These are phyloP conservation scores for Rhodomyrtus tomentosa DNA, from an alignment of 345 rosid genomes.

Conservation along the genomic window DNA sequence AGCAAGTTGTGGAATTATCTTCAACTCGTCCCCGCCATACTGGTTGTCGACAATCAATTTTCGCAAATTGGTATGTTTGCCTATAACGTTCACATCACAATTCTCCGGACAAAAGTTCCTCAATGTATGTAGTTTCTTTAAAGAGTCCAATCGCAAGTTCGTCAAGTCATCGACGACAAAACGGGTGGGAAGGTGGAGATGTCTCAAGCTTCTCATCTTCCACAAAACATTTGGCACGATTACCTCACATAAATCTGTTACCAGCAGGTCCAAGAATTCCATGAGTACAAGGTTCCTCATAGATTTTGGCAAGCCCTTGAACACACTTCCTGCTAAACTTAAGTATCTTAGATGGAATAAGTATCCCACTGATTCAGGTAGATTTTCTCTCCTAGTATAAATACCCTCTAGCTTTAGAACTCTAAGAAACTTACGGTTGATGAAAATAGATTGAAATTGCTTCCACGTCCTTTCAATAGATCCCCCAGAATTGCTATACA, in stretches of 20 bases:
- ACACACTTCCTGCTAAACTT: neutral
- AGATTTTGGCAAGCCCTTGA: conserved; percentile 4
- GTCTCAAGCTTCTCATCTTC: conserved; percentile 13
- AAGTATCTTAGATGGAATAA: conserved; percentile 26
- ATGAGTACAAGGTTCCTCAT: conserved; percentile 24
- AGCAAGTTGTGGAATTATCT: conserved; percentile 2
- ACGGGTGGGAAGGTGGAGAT: conserved; percentile 9
- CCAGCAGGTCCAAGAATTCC: conserved; percentile 14
- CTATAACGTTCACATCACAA: neutral
- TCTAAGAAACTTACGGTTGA: conserved; percentile 3
- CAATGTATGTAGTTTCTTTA: conserved; percentile 5
- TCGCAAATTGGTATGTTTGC: conserved; percentile 1
- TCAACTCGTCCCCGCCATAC: neutral
- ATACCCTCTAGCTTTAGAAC: conserved; percentile 14
- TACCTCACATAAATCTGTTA: neutral
- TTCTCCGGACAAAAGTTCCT: conserved; percentile 8
- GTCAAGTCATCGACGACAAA: neutral
- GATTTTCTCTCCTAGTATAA: neutral
- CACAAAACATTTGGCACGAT: conserved; percentile 9
- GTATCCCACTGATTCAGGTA: conserved; percentile 11
- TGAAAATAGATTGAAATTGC: neutral
- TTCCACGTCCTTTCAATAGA: conserved; percentile 2
- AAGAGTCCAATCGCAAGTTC: conserved; percentile 5
- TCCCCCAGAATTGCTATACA: neutral
- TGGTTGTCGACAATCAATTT: conserved; percentile 2